Evolutionary conservation across 257 asterid species (phyloP), one percentile per base, ranked within the genome.

Genomic region (Linderniella brevidens): DNA sequence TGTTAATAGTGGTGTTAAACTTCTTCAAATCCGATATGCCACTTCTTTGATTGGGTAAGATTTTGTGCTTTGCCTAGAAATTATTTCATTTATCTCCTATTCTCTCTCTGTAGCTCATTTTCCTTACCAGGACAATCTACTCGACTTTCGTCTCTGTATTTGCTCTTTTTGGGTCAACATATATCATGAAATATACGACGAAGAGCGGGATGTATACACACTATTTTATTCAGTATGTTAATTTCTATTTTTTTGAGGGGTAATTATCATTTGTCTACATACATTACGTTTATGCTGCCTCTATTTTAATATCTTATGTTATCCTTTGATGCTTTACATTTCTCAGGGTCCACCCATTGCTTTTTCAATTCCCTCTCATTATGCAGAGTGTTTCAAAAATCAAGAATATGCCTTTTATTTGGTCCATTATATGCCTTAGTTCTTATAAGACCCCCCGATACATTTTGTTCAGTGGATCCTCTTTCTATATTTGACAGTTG

Each of bases 141-240:
- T 17, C 92, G 17, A 83, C 94, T 37, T 83, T 79, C 72, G 88
- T 79, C 4, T 85, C 92, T 19, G 84, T 83, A 12, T 83, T n/a
- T 79, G 68, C 79, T 38, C 80, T 79, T 47, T 83, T 83, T 57
- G 94, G 94, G 67, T 88, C 92, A 0, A 83, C 92, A 19, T n/a
- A n/a, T 79, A 74, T 68, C 92, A 87, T 49, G 94, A 87, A 61
- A 74, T 67, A 29, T 82, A 71, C 19, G 94, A 82, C 65, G 65
- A 72, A 64, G 79, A 58, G 35, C 61, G 92, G 68, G 75, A n/a
- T n/a, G 82, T 18, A 53, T 76, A 37, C 71, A 79, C 82, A 12
- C 54, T 83, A 15, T 76, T 76, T 71, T 83, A 83, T 60, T 88
- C 92, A 1, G 94, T 73, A 38, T 40, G 35, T 46, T 50, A 16